Base-by-base conservation (phyloP, 1,139 yeast species). In the Suhomyces anneliseae region DNA sequence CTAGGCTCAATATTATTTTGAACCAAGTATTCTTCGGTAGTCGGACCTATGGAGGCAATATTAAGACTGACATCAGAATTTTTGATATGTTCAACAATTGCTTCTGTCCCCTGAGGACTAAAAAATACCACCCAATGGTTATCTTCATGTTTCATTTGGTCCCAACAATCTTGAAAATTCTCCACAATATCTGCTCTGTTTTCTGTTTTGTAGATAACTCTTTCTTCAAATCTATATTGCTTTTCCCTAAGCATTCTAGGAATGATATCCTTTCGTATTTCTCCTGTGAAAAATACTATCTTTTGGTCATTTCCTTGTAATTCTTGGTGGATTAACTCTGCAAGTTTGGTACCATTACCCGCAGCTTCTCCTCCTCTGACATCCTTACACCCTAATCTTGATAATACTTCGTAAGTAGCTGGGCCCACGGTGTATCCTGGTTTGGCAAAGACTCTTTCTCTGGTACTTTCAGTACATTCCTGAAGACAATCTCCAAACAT, bases 391-490 rank as follows among this genome's bases (percentile, higher is more conserved):
- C 97, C 97, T 31, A 82, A 68, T 6, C 73, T 69, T 4, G 62
- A 54, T 14, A 92, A 66, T n/a, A 86, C 82, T 19, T 72, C 70
- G 26, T 76, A 78, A 0, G 98, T 92, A 0, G 97, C 93, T 0
- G 97, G 97, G 0, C 98, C 98, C 7, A 93, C 97, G 0, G 97
- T 90, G 59, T 85, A 93, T 0, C 85, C 85, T 0, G 84, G 78
- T 56, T 81, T 82, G 1, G 55, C 45, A 10, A 78, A 66, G 3
- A 82, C 68, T 6, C 36, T 44, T 0, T 56, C 50, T 15, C 62
- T 56, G n/a, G 54, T 42, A 4, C 35, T 52, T 4, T 46, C 51
- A n/a, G 57, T 55, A 8, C 57, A 54, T 43, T 40, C 35, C 3
- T 66, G 39, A 36, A 80, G 65, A 39, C 79, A 79, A 42, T 71